These are phyloP conservation scores for Mallotus nudiflorus DNA, from an alignment of 345 rosid genomes.

Conservation along the genomic window DNA sequence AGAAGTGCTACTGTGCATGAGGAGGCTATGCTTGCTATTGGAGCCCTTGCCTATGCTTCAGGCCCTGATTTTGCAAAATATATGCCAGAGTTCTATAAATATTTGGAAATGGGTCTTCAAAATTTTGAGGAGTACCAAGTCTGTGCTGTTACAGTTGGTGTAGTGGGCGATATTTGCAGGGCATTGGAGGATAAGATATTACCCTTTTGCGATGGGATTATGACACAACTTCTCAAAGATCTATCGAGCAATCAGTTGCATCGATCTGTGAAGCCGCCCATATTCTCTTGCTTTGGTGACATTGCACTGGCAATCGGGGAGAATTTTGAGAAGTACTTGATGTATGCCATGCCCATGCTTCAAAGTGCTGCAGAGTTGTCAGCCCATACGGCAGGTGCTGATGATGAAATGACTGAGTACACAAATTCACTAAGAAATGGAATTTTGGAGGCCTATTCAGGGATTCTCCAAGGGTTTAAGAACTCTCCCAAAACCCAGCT, in stretches of 20 bases:
- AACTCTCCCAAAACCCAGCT: constrained; percentile 70
- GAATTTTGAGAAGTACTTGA: constrained; percentile 65
- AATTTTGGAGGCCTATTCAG: constrained; percentile 75
- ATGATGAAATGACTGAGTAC: constrained; percentile 74
- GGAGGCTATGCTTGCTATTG: constrained; percentile 81
- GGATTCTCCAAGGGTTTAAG: constrained; percentile 78
- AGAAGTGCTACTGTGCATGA: constrained; percentile 80
- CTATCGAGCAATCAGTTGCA: constrained; percentile 76
- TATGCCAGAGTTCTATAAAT: constrained; percentile 72
- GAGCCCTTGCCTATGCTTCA: constrained; percentile 72
- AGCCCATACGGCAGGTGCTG: constrained; percentile 55
- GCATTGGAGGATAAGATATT: constrained; percentile 64
- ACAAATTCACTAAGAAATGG: constrained; percentile 71
- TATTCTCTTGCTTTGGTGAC: constrained; percentile 76
- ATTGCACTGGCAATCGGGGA: constrained; percentile 75
- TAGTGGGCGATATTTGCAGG: constrained; percentile 67
- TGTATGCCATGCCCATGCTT: constrained; percentile 76
- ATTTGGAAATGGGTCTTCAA: constrained; percentile 76
- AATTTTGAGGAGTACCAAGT: constrained; percentile 77
- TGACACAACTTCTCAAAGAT: constrained; percentile 81
- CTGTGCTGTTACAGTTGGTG: constrained; percentile 76
- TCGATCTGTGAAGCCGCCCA: constrained; percentile 76
- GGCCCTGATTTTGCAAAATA: constrained; percentile 66
- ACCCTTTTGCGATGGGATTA: constrained; percentile 72
- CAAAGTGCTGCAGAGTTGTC: constrained; percentile 76